Conservation (phyloP, 1,139 yeast genomes). For the Scheffersomyces stambukii region DNA sequence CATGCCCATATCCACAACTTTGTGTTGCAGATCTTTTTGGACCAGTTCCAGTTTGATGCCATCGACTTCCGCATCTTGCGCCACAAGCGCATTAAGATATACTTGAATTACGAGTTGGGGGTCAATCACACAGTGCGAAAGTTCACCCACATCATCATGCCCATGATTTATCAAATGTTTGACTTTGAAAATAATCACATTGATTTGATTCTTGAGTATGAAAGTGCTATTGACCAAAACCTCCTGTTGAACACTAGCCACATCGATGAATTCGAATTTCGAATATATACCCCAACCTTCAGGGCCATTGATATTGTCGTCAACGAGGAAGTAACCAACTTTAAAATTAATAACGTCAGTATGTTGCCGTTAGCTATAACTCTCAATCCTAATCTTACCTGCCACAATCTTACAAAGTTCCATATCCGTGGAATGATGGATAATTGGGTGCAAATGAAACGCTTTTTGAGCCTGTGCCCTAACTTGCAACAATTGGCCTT, state of each 20-base stretch:
- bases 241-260: constrained; percentile 3
- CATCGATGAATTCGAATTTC: constrained; percentile 7
- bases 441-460: constrained; percentile 3
- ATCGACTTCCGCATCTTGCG: constrained; percentile 4
- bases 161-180: constrained; percentile 6
- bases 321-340: constrained; percentile 1
- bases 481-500: constrained; percentile 2
- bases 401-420: constrained; percentile 1
- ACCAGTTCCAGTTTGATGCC: constrained; percentile 7
- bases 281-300: constrained; percentile 7
- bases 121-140: constrained; percentile 6
- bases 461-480: constrained; percentile 3
- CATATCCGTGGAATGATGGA: constrained; percentile 5
- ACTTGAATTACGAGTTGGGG: constrained; percentile 7
- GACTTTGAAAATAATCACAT: constrained; percentile 5
- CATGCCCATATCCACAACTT: constrained; percentile 6
- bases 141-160: constrained; percentile 8
- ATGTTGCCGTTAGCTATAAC: constrained; percentile 6
- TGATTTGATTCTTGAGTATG: constrained; percentile 7
- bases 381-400: constrained; percentile 1
- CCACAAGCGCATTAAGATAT: constrained; percentile 6
- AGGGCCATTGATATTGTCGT: constrained; percentile 3
- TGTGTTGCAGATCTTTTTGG: constrained; percentile 7
- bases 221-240: constrained; percentile 6
- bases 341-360: constrained; percentile 5